Conservation (phyloP, 1,284 basidiomycete genomes). For the Ganoderma multipileum region DNA sequence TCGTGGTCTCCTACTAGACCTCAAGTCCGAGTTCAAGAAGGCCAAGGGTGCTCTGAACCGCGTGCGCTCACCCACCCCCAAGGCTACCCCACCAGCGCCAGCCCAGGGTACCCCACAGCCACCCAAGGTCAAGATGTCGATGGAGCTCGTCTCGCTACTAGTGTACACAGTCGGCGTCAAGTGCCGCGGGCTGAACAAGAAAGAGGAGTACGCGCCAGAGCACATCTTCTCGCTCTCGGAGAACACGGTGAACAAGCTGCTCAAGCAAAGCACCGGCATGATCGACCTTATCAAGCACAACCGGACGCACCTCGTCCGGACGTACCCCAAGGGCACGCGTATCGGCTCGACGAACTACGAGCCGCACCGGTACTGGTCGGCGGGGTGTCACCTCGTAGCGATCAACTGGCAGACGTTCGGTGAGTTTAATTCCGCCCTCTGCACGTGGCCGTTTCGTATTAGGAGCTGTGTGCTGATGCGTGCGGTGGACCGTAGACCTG, state of each 20-base stretch:
- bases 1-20: slow-evolving; percentile 26
- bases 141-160: slow-evolving; percentile 76
- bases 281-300: slow-evolving; percentile 91
- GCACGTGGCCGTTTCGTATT: not conserved
- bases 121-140: slow-evolving; percentile 73
- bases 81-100: slow-evolving; percentile 23
- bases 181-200: slow-evolving; percentile 91
- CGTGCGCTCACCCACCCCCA: slow-evolving; percentile 35
- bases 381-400: slow-evolving; percentile 93
- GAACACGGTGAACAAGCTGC: slow-evolving; percentile 73
- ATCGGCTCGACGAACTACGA: slow-evolving; percentile 90
- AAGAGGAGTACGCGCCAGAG: slow-evolving; percentile 85
- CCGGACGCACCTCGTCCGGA: slow-evolving; percentile 83
- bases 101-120: not conserved
- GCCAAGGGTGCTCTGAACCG: slow-evolving; percentile 47
- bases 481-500: slow-evolving; percentile 59
- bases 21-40: slow-evolving; percentile 45
- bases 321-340: slow-evolving; percentile 89
- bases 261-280: slow-evolving; percentile 54
- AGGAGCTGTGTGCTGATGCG: not conserved
- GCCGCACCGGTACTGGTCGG: slow-evolving; percentile 90
- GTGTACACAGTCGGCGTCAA: slow-evolving; percentile 98
- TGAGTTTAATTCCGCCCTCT: slow-evolving; percentile 38
- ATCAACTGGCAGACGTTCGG: slow-evolving; percentile 98
- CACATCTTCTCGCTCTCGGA: slow-evolving; percentile 97